Conservation (phyloP, 495 filamentous ascomycete species). For the Podospora tetraspora region DNA sequence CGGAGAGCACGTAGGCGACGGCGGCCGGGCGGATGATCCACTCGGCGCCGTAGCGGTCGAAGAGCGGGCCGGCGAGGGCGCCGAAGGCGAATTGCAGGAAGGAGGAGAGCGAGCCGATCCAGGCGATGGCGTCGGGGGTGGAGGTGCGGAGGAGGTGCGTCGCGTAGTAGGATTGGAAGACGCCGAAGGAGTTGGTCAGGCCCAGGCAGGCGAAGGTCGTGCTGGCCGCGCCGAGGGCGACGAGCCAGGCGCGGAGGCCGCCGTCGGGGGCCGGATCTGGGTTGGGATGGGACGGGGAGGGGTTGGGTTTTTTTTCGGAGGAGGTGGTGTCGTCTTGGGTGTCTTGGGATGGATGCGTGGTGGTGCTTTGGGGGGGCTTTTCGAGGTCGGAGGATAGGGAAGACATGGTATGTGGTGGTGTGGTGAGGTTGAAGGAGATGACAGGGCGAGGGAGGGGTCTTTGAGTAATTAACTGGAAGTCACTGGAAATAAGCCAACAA, state of each 20-base stretch:
- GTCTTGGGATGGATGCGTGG: not conserved
- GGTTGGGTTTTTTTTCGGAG: no score
- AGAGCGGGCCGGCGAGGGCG: constrained; percentile 43
- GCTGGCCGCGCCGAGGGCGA: constrained; percentile 17
- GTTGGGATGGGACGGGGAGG: not conserved
- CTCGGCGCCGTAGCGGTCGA: constrained; percentile 45
- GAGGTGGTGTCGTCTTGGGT: not conserved
- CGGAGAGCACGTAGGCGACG: constrained; percentile 33
- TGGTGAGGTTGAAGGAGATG: not conserved
- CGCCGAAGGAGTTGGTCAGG: constrained; percentile 58
- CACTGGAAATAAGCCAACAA: no score
- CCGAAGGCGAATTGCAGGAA: constrained; percentile 48
- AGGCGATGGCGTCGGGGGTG: constrained; percentile 50
- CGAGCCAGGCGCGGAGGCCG: constrained; percentile 26
- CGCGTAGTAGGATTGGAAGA: constrained; percentile 58
- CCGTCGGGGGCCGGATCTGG: constrained; percentile 20
- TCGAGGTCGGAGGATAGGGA: not conserved
- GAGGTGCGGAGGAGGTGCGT: constrained; percentile 42
- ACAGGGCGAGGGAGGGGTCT: no score
- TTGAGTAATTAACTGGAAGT: no score
- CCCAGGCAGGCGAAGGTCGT: constrained; percentile 52
- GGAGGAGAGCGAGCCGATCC: constrained; percentile 52
- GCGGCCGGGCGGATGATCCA: constrained; percentile 38
- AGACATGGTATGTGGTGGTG: not conserved
- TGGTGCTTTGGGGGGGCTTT: not conserved